Conservation (phyloP, 805 yeast species). For the Wickerhamiella qilinensis region DNA sequence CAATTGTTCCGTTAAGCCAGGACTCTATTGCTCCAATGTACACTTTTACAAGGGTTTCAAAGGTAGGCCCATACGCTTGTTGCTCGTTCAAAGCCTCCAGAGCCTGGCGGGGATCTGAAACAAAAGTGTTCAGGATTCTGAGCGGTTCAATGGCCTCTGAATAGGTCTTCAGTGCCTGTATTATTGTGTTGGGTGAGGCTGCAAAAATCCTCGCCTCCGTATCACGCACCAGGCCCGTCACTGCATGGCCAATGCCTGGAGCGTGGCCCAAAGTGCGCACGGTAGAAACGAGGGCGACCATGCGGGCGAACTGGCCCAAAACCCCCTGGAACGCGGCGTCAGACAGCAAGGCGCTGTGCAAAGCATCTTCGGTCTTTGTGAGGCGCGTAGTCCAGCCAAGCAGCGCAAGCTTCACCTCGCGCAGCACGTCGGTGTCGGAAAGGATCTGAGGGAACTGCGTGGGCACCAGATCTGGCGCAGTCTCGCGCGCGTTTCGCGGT, state of each 20-base stretch:
- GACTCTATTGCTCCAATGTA: not conserved
- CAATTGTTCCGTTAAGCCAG: not conserved
- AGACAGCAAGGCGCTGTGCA: not conserved
- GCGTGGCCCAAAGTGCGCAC: not conserved
- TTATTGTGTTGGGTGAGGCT: not conserved
- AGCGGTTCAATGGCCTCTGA: not conserved
- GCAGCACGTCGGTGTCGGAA: constrained; percentile 6
- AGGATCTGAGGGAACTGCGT: not conserved
- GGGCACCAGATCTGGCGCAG: not conserved
- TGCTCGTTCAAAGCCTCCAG: not conserved
- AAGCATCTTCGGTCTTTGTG: not conserved
- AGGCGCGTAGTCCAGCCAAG: constrained; percentile 8
- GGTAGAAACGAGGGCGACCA: not conserved
- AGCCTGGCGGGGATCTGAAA: not conserved
- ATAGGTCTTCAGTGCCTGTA: not conserved
- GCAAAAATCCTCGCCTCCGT: not conserved
- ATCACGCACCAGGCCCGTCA: not conserved
- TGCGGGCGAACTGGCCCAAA: not conserved
- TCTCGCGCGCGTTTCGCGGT: too few species aligned
- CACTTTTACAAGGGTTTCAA: not conserved
- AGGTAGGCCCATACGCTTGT: not conserved
- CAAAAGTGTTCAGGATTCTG: not conserved
- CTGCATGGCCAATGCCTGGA: not conserved
- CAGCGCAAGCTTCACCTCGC: constrained; percentile 8
- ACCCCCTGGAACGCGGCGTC: not conserved